Evolutionary conservation across 352 stramenopile genomes (phyloP).

Genomic region (Thalassiosira sp.): DNA sequence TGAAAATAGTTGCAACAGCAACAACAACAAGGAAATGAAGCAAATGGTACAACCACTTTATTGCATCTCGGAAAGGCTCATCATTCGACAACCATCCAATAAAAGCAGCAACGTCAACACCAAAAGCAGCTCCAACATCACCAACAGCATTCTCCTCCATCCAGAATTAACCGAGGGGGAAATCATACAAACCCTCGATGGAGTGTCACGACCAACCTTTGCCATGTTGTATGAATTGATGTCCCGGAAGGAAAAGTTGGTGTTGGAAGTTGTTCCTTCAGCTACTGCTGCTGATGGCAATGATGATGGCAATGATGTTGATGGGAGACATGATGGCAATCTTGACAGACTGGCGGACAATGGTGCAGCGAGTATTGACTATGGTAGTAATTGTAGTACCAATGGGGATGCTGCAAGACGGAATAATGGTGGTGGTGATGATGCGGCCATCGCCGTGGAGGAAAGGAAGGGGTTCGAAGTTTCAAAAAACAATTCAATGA

Average conservation of each 20-base stretch:
- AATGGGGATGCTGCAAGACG: background rate
- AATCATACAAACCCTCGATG: conserved; percentile 33
- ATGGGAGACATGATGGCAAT: background rate
- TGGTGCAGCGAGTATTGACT: background rate
- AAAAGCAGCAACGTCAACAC: background rate
- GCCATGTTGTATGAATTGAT: conserved; percentile 32
- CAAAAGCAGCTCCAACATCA: background rate
- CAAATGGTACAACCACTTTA: background rate
- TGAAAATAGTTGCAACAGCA: no score
- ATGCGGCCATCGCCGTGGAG: no score
- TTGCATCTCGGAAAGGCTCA: conserved; percentile 6
- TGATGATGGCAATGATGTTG: background rate
- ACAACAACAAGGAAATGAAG: conserved; percentile 1
- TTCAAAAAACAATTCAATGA: no score
- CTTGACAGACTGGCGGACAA: background rate
- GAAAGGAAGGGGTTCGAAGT: no score
- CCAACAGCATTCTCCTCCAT: background rate
- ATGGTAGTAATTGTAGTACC: background rate
- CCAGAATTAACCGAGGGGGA: conserved; percentile 23
- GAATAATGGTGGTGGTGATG: no score
- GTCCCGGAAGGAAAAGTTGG: conserved; percentile 24
- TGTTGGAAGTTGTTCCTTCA: conserved; percentile 9
- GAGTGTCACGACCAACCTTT: conserved; percentile 29
- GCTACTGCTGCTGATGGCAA: background rate
- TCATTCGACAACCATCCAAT: conserved; percentile 8